Evolutionary conservation across 148 eudicot genomes (phyloP), one percentile per base, ranked within the genome.

Genomic region (Tetragonia tetragonoides): DNA sequence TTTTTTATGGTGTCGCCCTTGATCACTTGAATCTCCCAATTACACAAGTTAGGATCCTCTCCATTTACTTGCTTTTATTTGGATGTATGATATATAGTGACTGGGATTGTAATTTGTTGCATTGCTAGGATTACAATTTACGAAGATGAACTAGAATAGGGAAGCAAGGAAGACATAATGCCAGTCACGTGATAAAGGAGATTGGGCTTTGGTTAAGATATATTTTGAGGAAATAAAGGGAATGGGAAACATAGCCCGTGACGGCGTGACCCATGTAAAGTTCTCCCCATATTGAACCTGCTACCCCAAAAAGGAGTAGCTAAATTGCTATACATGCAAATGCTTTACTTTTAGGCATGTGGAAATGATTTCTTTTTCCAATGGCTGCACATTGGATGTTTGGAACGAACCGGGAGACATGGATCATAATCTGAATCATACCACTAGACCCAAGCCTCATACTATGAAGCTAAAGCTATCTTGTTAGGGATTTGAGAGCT

Each of bases 131-230:
- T n/a, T n/a, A n/a, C n/a, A n/a, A n/a, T n/a, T 28, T 28, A 28
- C 34, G 34, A 14, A 49, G 53, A 49, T 49, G 14, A 7, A 49
- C 18, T 40, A 40, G 39, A 38, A 17, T 14, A 6, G 49, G 2
- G 40, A 15, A 7, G 72, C 47, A 56, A 15, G 14, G 16, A 59
- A 42, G 21, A 7, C 66, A 77, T 34, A 41, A 68, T 54, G 72
- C 46, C 24, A 39, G 28, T 77, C 80, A 77, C 80, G 80, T 77
- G 74, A 68, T 41, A 57, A 40, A 40, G 67, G 57, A 70, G 47
- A 56, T n/a, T 77, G 66, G 66, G 49, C 41, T 49, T 44, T 49
- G 10, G 53, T 49, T 6, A 12, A 2, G 10, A 2, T 7, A 47
- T 1, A 47, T 47, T 47, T 47, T 14, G 12, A 62, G 24, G 38